phyloP scores from a whole-genome alignment of 164 flowering plant species.

The Vitis labrusca region DNA sequence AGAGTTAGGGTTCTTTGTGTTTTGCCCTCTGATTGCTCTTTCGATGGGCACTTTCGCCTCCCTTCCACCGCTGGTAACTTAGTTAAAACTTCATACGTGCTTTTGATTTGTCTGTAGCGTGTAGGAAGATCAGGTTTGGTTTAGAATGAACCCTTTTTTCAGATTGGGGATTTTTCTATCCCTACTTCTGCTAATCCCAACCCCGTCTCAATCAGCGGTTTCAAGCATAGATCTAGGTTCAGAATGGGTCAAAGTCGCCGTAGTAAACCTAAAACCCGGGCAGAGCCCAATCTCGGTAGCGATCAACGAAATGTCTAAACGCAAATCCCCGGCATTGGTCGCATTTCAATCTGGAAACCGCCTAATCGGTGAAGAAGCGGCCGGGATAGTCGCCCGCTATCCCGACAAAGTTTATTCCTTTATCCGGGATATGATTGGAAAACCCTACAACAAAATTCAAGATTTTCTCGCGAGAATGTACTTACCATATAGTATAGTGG shows the following conservation, averaged over 20 bases:
- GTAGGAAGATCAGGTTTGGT: too few species aligned
- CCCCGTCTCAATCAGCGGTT: slow-evolving; percentile 22
- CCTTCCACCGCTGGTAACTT: too few species aligned
- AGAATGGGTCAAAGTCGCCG: slow-evolving; percentile 92
- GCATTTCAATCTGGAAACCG: slow-evolving; percentile 69
- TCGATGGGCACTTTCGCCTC: too few species aligned
- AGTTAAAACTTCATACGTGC: too few species aligned
- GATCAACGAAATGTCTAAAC: slow-evolving; percentile 97
- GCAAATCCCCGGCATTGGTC: slow-evolving; percentile 84
- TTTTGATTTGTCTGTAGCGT: too few species aligned
- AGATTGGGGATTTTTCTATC: too few species aligned
- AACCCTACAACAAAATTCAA: slow-evolving; percentile 45
- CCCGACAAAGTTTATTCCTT: slow-evolving; percentile 79
- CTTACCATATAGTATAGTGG: slow-evolving; percentile 62
- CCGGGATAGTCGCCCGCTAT: slow-evolving; percentile 73
- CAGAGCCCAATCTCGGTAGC: slow-evolving; percentile 87
- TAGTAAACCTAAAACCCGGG: slow-evolving; percentile 89
- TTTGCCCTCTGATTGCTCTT: too few species aligned
- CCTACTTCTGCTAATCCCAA: too few species aligned
- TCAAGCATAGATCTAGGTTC: slow-evolving; percentile 94
- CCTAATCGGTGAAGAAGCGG: slow-evolving; percentile 82
- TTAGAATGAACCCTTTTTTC: too few species aligned
- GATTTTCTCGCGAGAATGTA: slow-evolving; percentile 45
- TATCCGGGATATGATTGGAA: slow-evolving; percentile 63
- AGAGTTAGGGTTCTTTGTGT: too few species aligned